Percentiles rank a stretch among this genome's conserved stretches.
phyloP scores from a whole-genome alignment of 2,329 filamentous ascomycete genomes.

The Trichoderma asperellum region DNA sequence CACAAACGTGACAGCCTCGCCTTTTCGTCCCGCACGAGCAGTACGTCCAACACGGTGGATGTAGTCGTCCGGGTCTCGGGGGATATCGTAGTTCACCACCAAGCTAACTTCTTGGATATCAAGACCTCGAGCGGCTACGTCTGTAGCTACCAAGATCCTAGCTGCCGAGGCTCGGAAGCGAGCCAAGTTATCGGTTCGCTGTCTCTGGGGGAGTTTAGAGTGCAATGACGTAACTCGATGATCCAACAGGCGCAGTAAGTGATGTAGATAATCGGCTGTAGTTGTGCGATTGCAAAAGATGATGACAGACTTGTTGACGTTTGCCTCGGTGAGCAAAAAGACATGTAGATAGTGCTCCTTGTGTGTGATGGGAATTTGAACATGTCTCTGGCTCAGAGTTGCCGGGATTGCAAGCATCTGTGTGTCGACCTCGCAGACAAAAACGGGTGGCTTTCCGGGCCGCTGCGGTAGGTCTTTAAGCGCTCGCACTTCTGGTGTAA shows the following conservation, averaged over 20 bases:
- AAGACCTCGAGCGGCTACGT: constrained; percentile 90
- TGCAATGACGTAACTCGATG: constrained; percentile 93
- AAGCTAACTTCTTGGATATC: constrained; percentile 91
- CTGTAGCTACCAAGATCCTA: constrained; percentile 88
- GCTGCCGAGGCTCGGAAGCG: constrained; percentile 90
- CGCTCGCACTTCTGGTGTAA: constrained; percentile 88
- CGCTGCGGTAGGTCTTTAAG: constrained; percentile 76
- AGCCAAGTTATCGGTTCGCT: constrained; percentile 84
- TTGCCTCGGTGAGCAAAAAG: constrained; percentile 78
- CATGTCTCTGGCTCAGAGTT: constrained; percentile 80
- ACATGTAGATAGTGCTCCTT: constrained; percentile 94
- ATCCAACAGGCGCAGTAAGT: constrained; percentile 80
- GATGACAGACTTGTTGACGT: constrained; percentile 77
- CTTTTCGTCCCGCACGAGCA: constrained; percentile 83
- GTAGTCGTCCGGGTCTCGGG: constrained; percentile 95
- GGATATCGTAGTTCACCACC: constrained; percentile 94
- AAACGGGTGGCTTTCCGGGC: constrained; percentile 73
- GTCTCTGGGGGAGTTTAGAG: constrained; percentile 80
- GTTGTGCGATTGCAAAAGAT: constrained; percentile 93
- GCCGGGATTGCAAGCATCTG: constrained; percentile 75
- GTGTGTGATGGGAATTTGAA: constrained; percentile 88
- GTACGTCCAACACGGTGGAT: constrained; percentile 96
- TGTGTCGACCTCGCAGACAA: constrained; percentile 86
- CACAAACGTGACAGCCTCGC: constrained; percentile 84
- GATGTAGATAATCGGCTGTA: constrained; percentile 87